These are phyloP conservation scores for Cytospora piceae DNA, from an alignment of 2,329 filamentous ascomycete species.

Conservation along the genomic window DNA sequence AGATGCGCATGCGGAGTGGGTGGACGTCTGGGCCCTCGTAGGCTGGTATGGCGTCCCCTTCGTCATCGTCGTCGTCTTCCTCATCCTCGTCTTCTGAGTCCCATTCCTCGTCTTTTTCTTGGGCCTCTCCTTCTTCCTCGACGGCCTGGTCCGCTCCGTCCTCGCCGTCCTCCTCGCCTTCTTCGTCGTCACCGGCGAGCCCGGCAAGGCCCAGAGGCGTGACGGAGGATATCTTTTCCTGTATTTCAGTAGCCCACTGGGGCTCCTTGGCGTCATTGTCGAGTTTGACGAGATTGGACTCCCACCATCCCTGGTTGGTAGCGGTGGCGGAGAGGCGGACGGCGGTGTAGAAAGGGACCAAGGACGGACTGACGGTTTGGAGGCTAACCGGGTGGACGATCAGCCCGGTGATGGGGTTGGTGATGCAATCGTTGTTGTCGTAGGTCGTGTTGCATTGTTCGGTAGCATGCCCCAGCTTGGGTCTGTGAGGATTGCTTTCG, in stretches of 20 bases:
- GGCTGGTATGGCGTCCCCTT: constrained; percentile 38
- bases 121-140: constrained; percentile 38
- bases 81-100: constrained; percentile 35
- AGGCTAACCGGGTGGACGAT: constrained; percentile 47
- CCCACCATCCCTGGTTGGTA: constrained; percentile 56
- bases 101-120: constrained; percentile 38
- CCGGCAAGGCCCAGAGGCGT: constrained; percentile 52
- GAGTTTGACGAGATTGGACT: constrained; percentile 47
- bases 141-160: constrained; percentile 35
- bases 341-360: constrained; percentile 54
- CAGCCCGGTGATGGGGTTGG: constrained; percentile 56
- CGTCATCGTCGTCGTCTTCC: constrained; percentile 39
- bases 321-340: constrained; percentile 57
- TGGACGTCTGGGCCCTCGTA: constrained; percentile 47
- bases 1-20: constrained; percentile 55
- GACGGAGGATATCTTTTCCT: constrained; percentile 47
- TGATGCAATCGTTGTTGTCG: constrained; percentile 32
- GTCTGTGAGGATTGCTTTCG: constrained; percentile 26
- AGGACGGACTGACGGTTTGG: constrained; percentile 36
- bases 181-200: constrained; percentile 40
- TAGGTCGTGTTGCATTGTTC: constrained; percentile 54
- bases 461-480: constrained; percentile 43
- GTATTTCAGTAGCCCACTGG: constrained; percentile 55
- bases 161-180: constrained; percentile 34
- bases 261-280: constrained; percentile 33